Evolutionary conservation across 2,329 filamentous ascomycete species (phyloP), one percentile per base, ranked within the genome.

Genomic region (Cytospora leucostoma): DNA sequence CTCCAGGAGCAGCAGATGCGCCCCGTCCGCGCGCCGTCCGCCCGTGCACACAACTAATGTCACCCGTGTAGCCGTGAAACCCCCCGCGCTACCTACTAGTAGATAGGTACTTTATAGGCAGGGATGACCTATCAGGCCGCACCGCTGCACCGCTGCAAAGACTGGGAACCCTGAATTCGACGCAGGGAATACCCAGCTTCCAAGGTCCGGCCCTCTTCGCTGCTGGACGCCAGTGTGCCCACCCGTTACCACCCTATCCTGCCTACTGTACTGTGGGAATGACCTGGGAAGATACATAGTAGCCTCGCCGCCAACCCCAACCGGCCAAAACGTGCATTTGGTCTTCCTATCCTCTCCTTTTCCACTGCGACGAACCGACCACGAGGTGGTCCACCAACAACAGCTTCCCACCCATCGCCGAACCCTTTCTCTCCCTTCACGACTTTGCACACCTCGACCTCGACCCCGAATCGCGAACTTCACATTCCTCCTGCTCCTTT

Each of bases 241-340:
- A 55, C 33, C 35, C 37, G 27, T 47, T 58, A 55, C 54, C 55
- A 52, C 54, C 55, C 55, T 58, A 50, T 59, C 56, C 55, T 58
- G 54, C 59, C 56, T 44, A 57, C 50, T 54, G 59, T 65, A 47
- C 59, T n/a, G 55, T 62, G 56, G 59, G 59, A 61, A 65, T 65
- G 27, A 27, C 27, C 27, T 27, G 27, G 27, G 27, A 65, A 65
- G 63, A 65, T 47, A 47, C 44, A 47, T 47, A 47, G 44, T 65
- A 65, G 63, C 63, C 56, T 49, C 32, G 44, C 56, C 49, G 63
- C 63, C 63, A 55, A 56, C 59, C 52, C 58, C 63, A 62, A 54
- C 50, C 53, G 60, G 53, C 50, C 37, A 49, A 61, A 47, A 56
- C 34, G 59, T 40, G 59, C 27, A 37, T 51, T 44, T 35, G 59